Percentiles rank a stretch among this genome's conserved stretches.
Evolutionary conservation across 306 rosid genomes (phyloP).

Genomic region (Pyrus betulifolia): DNA sequence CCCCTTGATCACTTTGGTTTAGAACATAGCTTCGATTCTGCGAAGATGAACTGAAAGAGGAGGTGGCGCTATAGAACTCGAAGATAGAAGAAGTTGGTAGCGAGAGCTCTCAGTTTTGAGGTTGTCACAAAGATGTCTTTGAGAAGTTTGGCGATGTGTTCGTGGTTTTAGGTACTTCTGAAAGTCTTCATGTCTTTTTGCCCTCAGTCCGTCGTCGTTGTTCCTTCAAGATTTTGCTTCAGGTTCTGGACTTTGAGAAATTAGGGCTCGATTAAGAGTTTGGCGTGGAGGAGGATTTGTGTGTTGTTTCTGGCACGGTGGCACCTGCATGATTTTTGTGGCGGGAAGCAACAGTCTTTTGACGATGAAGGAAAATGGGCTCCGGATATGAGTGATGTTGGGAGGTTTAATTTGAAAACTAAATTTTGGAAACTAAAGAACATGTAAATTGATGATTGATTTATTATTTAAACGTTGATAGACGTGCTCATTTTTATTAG

Average conservation of each 20-base stretch:
- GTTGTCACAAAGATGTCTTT: no score
- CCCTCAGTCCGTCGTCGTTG: not conserved
- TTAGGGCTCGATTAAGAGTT: not conserved
- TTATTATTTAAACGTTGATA: no score
- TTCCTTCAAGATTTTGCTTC: not conserved
- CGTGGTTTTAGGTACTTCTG: slow-evolving; percentile 16
- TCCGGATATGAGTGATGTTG: no score
- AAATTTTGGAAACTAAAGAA: no score
- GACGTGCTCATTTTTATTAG: no score
- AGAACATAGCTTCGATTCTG: not conserved
- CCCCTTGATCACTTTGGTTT: not conserved
- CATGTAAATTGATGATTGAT: fast-evolving
- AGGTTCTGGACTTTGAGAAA: not conserved
- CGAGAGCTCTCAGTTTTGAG: not conserved
- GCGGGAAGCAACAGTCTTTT: not conserved
- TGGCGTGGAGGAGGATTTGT: not conserved
- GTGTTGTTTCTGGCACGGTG: not conserved
- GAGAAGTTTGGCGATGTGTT: not conserved
- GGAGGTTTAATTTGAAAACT: no score
- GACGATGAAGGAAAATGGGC: no score
- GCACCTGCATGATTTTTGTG: not conserved
- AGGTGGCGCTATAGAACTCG: not conserved
- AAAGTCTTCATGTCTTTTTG: not conserved
- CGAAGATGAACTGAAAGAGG: not conserved
- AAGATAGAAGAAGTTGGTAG: not conserved